Conservation (phyloP, 2,329 filamentous ascomycete genomes). For the Paraphoma sp. region DNA sequence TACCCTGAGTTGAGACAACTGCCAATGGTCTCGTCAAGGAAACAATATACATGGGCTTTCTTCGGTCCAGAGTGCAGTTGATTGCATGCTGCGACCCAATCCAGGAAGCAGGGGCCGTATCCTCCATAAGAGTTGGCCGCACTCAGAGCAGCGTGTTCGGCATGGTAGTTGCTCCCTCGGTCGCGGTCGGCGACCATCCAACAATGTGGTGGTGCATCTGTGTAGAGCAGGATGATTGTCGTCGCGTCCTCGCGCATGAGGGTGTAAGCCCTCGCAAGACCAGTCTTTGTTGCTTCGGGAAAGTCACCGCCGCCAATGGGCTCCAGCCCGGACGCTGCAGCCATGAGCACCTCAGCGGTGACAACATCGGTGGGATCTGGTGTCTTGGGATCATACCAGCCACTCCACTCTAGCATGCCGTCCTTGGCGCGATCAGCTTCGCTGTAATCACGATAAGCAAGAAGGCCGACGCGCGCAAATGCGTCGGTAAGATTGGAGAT, state of each 20-base stretch:
- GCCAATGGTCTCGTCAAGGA: slow-evolving; percentile 39
- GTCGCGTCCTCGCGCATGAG: slow-evolving; percentile 57
- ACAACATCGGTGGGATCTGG: slow-evolving; percentile 1
- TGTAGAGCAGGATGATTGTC: slow-evolving; percentile 58
- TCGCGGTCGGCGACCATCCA: slow-evolving; percentile 31
- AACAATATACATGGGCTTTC: slow-evolving; percentile 54
- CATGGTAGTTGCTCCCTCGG: slow-evolving; percentile 35
- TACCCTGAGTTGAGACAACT: slow-evolving; percentile 29
- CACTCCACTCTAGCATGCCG: slow-evolving; percentile 56
- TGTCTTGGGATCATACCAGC: slow-evolving; percentile 49
- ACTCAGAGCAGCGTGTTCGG: slow-evolving; percentile 34
- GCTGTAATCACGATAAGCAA: slow-evolving; percentile 60
- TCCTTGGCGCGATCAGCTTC: slow-evolving; percentile 12
- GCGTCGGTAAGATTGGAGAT: slow-evolving; percentile 58
- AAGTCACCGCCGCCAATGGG: slow-evolving; percentile 50
- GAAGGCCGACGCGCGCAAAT: slow-evolving; percentile 59
- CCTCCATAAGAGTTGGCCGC: slow-evolving; percentile 37
- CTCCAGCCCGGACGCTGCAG: slow-evolving; percentile 31
- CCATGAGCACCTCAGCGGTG: slow-evolving; percentile 15
- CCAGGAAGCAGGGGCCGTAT: slow-evolving; percentile 47
- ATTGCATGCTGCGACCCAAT: slow-evolving; percentile 53
- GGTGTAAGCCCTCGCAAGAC: slow-evolving; percentile 55
- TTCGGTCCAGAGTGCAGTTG: slow-evolving; percentile 46
- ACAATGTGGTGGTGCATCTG: slow-evolving; percentile 58
- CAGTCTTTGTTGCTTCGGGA: slow-evolving; percentile 59